Base-by-base conservation (phyloP, 306 rosid genomes). In the Lablab purpureus region DNA sequence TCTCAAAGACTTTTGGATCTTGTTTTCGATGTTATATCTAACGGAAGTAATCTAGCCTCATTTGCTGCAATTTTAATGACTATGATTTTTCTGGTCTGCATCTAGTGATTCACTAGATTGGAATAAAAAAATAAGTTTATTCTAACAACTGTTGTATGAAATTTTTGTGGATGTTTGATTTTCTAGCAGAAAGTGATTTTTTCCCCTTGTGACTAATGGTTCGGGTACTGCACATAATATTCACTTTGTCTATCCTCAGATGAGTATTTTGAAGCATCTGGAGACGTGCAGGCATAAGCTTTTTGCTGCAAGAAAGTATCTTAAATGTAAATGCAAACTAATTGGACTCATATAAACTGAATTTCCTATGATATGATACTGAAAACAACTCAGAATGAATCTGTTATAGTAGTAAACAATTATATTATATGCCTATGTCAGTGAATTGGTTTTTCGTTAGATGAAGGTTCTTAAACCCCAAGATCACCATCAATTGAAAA, bases 201-300 rank as follows among this genome's bases (percentile, higher is more conserved):
- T 67, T 67, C 0, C 46, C 46, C 4, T 41, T 76, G 45, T 80
- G 52, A 60, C 4, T 30, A 21, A 54, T 63, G 80, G 23, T 55
- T 64, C 37, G 49, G 32, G 54, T 64, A 47, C 30, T 67, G 68
- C 47, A 19, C 43, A 19, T 28, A 18, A 63, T 32, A 17, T 71
- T 54, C 64, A 46, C 28, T 76, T 68, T 36, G 25, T 68, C 67
- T 27, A 34, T 69, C 6, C 73, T 59, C 46, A 81, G 58, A 91
- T 91, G 97, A 83, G 78, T 78, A 54, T 47, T 70, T 81, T 90
- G 67, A 89, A 77, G 90, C 83, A 65, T 45, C 72, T 87, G 1
- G 50, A 74, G 60, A 75, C 37, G 17, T 9, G 66, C 64, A 77
- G 76, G 68, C 81, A 11, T 49, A 40, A 56, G 51, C 66, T 84